Conservation (phyloP, 192 early-diverging fungal genomes). For the Backusella sp. region DNA sequence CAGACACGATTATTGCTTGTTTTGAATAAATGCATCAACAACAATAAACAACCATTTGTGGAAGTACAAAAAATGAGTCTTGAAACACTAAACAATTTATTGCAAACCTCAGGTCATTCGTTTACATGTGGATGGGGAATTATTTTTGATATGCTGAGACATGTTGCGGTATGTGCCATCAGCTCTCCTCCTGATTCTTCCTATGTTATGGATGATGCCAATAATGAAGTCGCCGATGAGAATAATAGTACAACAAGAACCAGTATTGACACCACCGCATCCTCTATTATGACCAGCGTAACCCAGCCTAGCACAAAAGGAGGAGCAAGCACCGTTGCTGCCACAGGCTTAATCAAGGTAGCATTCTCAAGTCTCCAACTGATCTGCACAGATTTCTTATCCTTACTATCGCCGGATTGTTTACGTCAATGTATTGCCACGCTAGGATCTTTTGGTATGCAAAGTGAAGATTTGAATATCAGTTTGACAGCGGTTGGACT, state of each 20-base stretch:
- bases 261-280: conserved; percentile 19
- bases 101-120: conserved; percentile 91
- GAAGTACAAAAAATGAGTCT: conserved; percentile 82
- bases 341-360: conserved; percentile 60
- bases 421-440: conserved; percentile 82
- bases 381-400: conserved; percentile 93
- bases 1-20: conserved; percentile 64
- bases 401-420: conserved; percentile 69
- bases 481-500: conserved; percentile 89
- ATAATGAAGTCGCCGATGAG: not conserved
- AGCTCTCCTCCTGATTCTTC: not conserved
- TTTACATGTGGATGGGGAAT: conserved; percentile 79
- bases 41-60: conserved; percentile 6
- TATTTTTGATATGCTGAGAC: conserved; percentile 87
- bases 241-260: not conserved
- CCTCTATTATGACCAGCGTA: not conserved
- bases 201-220: conserved; percentile 9
- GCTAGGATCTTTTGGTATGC: conserved; percentile 75
- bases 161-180: conserved; percentile 37
- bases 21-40: conserved; percentile 58
- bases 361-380: conserved; percentile 93
- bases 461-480: conserved; percentile 92
- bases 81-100: conserved; percentile 86
- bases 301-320: not conserved
- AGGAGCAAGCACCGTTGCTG: not conserved